Conservation (phyloP, 176 grass and related monocot species). For the Cenchrus americanus region DNA sequence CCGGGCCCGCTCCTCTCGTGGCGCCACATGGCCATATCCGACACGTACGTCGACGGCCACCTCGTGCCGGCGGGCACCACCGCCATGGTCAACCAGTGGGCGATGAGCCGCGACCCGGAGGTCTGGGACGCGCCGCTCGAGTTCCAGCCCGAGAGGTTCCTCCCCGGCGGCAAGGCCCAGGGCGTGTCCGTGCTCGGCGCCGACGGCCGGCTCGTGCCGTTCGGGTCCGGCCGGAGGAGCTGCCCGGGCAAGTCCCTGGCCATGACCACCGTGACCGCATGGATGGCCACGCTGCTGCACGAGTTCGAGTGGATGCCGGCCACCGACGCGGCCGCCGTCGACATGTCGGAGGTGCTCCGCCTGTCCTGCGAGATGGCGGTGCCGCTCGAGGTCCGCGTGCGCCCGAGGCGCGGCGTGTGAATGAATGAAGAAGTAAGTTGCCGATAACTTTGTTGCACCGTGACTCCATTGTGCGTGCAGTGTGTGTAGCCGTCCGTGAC, state of each 20-base stretch:
- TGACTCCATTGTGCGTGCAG: constrained; percentile 13
- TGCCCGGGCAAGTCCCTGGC: constrained; percentile 79
- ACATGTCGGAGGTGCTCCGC: constrained; percentile 78
- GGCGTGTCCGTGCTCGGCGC: constrained; percentile 65
- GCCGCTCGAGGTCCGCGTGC: constrained; percentile 65
- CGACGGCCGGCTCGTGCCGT: constrained; percentile 75
- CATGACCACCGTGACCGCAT: constrained; percentile 61
- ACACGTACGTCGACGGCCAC: constrained; percentile 67
- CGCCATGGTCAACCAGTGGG: constrained; percentile 93
- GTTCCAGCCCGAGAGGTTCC: constrained; percentile 73
- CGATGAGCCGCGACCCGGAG: constrained; percentile 66
- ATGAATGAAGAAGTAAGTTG: background rate
- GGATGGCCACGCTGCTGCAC: constrained; percentile 81
- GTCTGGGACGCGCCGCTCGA: constrained; percentile 63
- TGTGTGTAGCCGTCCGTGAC: constrained; percentile 39
- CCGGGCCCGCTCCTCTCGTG: constrained; percentile 80
- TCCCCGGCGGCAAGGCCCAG: constrained; percentile 45
- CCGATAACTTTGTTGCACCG: background rate
- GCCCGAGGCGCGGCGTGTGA: constrained; percentile 41
- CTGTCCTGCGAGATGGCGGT: constrained; percentile 84
- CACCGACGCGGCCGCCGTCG: constrained; percentile 39
- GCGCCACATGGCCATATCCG: constrained; percentile 61
- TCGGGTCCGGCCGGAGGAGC: constrained; percentile 79
- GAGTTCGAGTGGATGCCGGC: constrained; percentile 71
- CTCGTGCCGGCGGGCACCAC: constrained; percentile 73